These are phyloP conservation scores for Volvox africanus DNA, from an alignment of 139 green algal species.

Conservation along the genomic window DNA sequence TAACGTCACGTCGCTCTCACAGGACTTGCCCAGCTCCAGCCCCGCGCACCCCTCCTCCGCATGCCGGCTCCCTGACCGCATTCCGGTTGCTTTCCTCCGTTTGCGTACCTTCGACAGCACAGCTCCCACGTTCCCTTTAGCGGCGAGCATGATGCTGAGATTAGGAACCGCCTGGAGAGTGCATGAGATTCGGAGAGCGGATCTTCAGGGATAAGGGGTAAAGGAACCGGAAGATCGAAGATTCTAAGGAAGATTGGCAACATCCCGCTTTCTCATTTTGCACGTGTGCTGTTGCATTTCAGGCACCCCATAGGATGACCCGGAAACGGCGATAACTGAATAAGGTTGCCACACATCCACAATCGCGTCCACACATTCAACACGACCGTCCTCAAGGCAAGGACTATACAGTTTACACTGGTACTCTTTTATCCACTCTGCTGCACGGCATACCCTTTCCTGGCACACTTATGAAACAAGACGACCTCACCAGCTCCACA, in stretches of 20 bases:
- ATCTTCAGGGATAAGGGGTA: background rate
- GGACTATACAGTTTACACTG: background rate
- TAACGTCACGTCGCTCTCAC: background rate
- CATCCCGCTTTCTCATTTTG: no score
- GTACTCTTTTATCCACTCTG: no score
- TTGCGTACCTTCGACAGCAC: conserved; percentile 7
- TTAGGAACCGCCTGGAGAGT: background rate
- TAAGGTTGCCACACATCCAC: background rate
- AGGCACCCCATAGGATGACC: background rate
- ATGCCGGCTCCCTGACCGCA: background rate
- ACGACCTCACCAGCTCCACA: background rate
- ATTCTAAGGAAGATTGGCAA: background rate
- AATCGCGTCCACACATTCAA: background rate
- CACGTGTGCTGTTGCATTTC: no score
- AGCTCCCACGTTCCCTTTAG: background rate
- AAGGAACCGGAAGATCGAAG: background rate
- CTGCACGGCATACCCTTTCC: no score
- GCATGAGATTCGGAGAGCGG: background rate
- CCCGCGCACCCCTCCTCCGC: background rate
- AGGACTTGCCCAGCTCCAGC: background rate
- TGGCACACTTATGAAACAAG: background rate
- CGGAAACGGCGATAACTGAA: background rate
- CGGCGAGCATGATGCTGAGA: background rate
- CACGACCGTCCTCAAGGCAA: background rate
- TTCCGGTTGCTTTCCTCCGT: background rate